Evolutionary conservation across 2,329 filamentous ascomycete species (phyloP).

Genomic region (Apiospora aurea): DNA sequence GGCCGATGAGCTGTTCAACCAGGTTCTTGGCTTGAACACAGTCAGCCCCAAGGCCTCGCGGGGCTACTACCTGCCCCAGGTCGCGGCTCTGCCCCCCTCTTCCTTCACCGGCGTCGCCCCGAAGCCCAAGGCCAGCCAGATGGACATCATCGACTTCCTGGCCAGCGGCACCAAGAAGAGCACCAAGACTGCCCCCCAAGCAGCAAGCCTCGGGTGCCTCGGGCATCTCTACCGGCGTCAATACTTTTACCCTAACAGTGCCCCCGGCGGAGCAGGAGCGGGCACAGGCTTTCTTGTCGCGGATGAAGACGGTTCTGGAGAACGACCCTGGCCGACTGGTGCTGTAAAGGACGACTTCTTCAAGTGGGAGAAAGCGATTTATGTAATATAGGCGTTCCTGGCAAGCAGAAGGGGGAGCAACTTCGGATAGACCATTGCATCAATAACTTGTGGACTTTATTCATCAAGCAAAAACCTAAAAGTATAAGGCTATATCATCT

Average conservation of each 20-base stretch:
- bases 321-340: constrained; percentile 80
- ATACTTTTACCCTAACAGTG: constrained; percentile 84
- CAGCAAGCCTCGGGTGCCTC: constrained; percentile 45
- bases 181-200: constrained; percentile 37
- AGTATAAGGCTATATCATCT: not conserved
- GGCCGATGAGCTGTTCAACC: constrained; percentile 85
- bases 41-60: constrained; percentile 58
- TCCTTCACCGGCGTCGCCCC: constrained; percentile 43
- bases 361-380: constrained; percentile 10
- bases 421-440: constrained; percentile 24
- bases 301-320: constrained; percentile 85
- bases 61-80: constrained; percentile 75
- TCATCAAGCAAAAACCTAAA: constrained; percentile 8
- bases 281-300: constrained; percentile 82
- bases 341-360: constrained; percentile 46
- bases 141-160: constrained; percentile 86
- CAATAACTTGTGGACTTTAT: constrained; percentile 19
- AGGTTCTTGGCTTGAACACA: constrained; percentile 76
- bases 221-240: constrained; percentile 64
- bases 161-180: constrained; percentile 49
- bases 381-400: constrained; percentile 26
- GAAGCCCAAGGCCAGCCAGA: constrained; percentile 54
- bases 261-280: constrained; percentile 81
- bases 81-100: constrained; percentile 64
- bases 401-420: constrained; percentile 19